Conservation (phyloP, 495 filamentous ascomycete genomes). For the Lasiosphaeriaceae sp. region DNA sequence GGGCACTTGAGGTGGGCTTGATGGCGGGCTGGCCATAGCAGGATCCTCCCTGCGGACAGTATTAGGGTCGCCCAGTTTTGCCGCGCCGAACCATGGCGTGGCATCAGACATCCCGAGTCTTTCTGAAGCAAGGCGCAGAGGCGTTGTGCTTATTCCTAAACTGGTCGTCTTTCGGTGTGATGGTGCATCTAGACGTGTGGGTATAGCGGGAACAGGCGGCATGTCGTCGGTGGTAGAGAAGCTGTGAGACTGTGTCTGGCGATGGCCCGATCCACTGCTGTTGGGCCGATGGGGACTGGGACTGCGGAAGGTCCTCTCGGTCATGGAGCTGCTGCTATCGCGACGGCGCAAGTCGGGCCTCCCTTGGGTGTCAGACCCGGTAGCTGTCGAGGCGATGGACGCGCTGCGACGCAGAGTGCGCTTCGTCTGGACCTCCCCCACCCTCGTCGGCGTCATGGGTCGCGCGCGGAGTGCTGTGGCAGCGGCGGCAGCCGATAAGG, state of each 20-base stretch:
- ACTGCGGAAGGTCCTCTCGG: slow-evolving; percentile 73
- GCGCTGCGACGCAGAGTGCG: slow-evolving; percentile 69
- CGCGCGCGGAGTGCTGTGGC: slow-evolving; percentile 76
- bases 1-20: slow-evolving; percentile 23
- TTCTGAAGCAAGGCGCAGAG: slow-evolving; percentile 42
- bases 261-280: slow-evolving; percentile 39
- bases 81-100: slow-evolving; percentile 39
- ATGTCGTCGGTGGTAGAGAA: slow-evolving; percentile 35
- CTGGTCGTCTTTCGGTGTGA: slow-evolving; percentile 25
- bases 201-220: slow-evolving; percentile 74
- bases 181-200: slow-evolving; percentile 39
- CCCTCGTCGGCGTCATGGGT: slow-evolving; percentile 68
- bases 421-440: slow-evolving; percentile 82
- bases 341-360: slow-evolving; percentile 53
- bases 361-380: slow-evolving; percentile 36
- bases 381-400: slow-evolving; percentile 64
- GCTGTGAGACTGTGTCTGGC: slow-evolving; percentile 14
- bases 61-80: slow-evolving; percentile 38
- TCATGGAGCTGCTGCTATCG: slow-evolving; percentile 77
- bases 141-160: slow-evolving; percentile 30
- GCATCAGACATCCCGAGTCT: slow-evolving; percentile 31
- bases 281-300: slow-evolving; percentile 55
- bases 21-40: slow-evolving; percentile 37
- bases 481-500: slow-evolving; percentile 77
- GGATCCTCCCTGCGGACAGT: slow-evolving; percentile 41